Evolutionary conservation across 75 land plant species (phyloP).

Genomic region (Azolla pinnata): DNA sequence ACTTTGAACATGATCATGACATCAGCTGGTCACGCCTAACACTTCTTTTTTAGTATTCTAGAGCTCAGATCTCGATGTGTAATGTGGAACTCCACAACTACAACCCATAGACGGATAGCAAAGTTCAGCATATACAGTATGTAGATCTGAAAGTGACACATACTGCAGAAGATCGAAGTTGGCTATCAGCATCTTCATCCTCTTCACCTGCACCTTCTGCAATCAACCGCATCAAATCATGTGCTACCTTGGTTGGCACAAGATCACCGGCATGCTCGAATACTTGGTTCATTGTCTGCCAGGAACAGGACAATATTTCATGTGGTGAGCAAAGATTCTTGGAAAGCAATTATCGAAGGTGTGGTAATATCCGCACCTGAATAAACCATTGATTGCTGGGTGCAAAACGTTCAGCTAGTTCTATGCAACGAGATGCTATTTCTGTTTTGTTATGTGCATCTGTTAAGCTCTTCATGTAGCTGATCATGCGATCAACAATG

Average conservation of each 20-base stretch:
- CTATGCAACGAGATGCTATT: slow-evolving; percentile 87
- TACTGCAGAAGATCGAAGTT: slow-evolving; percentile 93
- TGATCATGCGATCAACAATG: slow-evolving; percentile 94
- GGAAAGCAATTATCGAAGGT: too few relatives aligned
- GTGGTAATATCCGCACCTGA: too few relatives aligned
- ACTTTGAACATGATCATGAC: too few relatives aligned
- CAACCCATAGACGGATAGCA: too few relatives aligned
- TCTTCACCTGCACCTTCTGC: slow-evolving; percentile 99
- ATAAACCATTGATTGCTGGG: slow-evolving; percentile 99
- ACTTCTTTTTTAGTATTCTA: too few relatives aligned
- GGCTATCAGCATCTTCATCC: slow-evolving; percentile 79
- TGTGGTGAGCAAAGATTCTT: too few relatives aligned
- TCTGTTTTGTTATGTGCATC: slow-evolving; percentile 92
- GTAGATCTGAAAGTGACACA: slow-evolving; percentile 18
- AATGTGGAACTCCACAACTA: too few relatives aligned
- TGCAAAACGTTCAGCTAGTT: slow-evolving; percentile 95
- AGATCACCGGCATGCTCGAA: slow-evolving; percentile 98
- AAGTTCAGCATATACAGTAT: too few relatives aligned
- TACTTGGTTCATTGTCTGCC: slow-evolving; percentile 97
- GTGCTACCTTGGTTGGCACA: slow-evolving; percentile 79
- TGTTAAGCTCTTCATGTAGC: slow-evolving; percentile 83
- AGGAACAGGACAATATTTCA: slow-evolving; percentile 8
- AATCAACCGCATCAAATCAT: slow-evolving; percentile 90
- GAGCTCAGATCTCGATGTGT: too few relatives aligned
- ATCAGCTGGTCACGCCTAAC: too few relatives aligned